Evolutionary conservation across 345 rosid genomes (phyloP), one percentile per base, ranked within the genome.

Genomic region (Arabidopsis thaliana): DNA sequence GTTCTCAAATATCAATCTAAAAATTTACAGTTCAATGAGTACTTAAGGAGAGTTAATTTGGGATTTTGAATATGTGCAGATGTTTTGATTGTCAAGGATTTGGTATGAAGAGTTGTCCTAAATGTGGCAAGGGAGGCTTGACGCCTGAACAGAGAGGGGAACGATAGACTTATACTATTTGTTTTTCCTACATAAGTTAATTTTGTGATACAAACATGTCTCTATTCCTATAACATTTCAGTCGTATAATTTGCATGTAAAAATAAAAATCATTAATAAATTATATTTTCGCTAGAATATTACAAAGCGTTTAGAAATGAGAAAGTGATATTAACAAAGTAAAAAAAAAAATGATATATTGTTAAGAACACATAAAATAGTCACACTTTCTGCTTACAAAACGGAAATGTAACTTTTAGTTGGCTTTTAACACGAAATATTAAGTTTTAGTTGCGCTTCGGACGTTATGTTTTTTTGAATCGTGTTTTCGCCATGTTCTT

Each of bases 1-100:
- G 44, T 42, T 69, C 10, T 4, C 10, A 28, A 20, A 11, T 32
- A 11, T 32, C 1, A 51, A 52, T 33, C 0, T 55, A 1, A 34
- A 34, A 11, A 1, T 36, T 56, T 61, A 7, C 13, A 42, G 58
- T 53, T 58, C 0, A 50, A 41, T 64, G 24, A 44, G n/a, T 49
- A 22, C 13, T 16, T 62, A 45, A 44, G 2, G 8, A 16, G 8
- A 42, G 11, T 32, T 14, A 14, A 32, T 0, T 32, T 67, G 64
- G 2, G 66, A 20, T 45, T 45, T 12, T 58, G n/a, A 22, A 38
- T 61, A 64, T 45, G 38, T 83, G 62, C 80, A 87, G 95, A 73
- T 91, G 97, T 70, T 91, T 82, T 64, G 93, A 88, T 38, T 89
- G 96, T 67, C 97, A 89, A 83, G 97, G 95, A 49, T 91, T 91